Evolutionary conservation across 805 yeast species (phyloP), one percentile per base, ranked within the genome.

Genomic region (Ogataea ramenticola): DNA sequence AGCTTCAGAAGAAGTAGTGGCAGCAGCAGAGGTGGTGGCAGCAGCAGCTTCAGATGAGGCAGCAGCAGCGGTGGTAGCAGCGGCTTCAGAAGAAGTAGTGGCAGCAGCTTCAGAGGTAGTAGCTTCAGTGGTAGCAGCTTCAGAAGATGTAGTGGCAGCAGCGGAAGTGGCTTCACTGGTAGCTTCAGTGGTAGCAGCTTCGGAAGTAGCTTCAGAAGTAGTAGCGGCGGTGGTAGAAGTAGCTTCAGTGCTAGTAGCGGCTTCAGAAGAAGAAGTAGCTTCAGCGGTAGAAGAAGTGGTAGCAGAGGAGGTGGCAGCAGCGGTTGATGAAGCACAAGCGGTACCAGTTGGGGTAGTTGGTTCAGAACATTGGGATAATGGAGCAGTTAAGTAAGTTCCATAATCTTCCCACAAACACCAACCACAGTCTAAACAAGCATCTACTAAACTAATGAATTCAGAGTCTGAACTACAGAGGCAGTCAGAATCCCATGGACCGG

Each of bases 381-480:
- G 27, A 19, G 48, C 12, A 4, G 50, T 37, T 38, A 65, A 54
- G 51, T 49, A 62, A 2, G 49, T 41, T 22, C 57, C 58, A 49
- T 64, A 64, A 50, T 63, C 60, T 29, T 54, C 46, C 64, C 64
- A 65, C 42, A 65, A 48, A 44, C 67, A 64, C 68, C 67, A 64
- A 38, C 68, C 70, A 54, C 70, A 65, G 29, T 56, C 64, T 45
- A 64, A 53, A 55, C 70, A 65, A 5, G 49, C 49, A 20, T 52
- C 52, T 38, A 57, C 57, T 38, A 58, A 49, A 10, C 34, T 20
- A 36, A 49, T 32, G 53, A 66, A 66, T 14, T 48, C 43, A 32
- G 58, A 43, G 24, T 40, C 59, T 1, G 43, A 36, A n/a, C 48
- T 26, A 57, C 51, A 47, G 30, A 47, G 34, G 27, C 47, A 45